Evolutionary conservation across 1,284 basidiomycete genomes (phyloP).

Genomic region (Cryptococcus jaspeensis): DNA sequence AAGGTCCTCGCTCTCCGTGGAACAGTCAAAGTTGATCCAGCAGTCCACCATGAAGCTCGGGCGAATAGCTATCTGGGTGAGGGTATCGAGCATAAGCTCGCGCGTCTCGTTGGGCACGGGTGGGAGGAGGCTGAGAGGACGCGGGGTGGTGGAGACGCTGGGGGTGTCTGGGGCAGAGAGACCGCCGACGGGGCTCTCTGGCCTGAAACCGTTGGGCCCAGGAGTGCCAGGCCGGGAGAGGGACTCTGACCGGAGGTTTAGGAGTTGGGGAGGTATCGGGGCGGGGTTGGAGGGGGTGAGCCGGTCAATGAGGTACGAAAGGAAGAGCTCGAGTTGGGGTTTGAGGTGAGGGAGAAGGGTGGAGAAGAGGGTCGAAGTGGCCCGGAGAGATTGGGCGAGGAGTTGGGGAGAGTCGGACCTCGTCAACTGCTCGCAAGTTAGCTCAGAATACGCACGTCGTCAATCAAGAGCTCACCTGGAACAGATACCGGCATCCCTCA

Average conservation of each 20-base stretch:
- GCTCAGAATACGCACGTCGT: background rate
- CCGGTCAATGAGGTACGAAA: slow-evolving; percentile 90
- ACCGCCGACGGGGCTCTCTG: slow-evolving; percentile 1
- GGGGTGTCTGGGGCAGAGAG: slow-evolving; percentile 12
- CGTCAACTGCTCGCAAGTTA: slow-evolving; percentile 62
- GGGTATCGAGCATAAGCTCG: slow-evolving; percentile 84
- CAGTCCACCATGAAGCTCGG: slow-evolving; percentile 84
- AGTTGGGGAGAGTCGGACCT: slow-evolving; percentile 81
- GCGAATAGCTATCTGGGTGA: slow-evolving; percentile 75
- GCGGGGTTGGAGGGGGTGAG: slow-evolving; percentile 62
- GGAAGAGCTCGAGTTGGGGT: slow-evolving; percentile 93
- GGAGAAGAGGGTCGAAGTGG: slow-evolving; percentile 83
- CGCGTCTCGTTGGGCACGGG: slow-evolving; percentile 82
- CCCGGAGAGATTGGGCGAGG: slow-evolving; percentile 75
- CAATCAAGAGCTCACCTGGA: slow-evolving; percentile 54
- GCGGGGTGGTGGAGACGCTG: slow-evolving; percentile 30
- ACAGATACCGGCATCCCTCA: slow-evolving; percentile 91
- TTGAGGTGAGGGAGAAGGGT: slow-evolving; percentile 85
- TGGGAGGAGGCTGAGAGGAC: slow-evolving; percentile 48
- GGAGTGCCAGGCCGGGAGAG: slow-evolving; percentile 60
- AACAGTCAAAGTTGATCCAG: slow-evolving; percentile 96
- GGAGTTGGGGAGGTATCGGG: slow-evolving; percentile 35
- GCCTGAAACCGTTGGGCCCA: background rate
- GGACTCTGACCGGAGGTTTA: slow-evolving; percentile 22
- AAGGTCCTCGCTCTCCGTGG: slow-evolving; percentile 92